These are phyloP conservation scores for Raddia distichophylla DNA, from an alignment of 176 grass and related monocot species.

Conservation along the genomic window DNA sequence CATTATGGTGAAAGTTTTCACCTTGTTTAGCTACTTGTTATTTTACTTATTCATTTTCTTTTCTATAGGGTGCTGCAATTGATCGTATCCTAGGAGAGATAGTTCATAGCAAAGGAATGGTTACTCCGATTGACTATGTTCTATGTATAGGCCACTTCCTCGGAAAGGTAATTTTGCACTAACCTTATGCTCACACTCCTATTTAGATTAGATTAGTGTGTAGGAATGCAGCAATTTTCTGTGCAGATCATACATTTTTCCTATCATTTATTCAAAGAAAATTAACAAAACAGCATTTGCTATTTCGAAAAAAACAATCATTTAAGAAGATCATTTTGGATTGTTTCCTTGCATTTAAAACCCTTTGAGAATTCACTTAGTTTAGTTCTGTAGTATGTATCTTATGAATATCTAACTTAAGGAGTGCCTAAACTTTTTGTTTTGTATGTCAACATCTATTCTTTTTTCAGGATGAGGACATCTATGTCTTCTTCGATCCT, in stretches of 20 bases:
- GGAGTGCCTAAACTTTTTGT: not conserved
- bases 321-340: not conserved
- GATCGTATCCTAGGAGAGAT: slow-evolving; percentile 98
- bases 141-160: slow-evolving; percentile 97
- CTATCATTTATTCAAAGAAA: not conserved
- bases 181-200: not conserved
- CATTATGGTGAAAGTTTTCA: slow-evolving; percentile 7
- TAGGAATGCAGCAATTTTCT: not conserved
- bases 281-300: not conserved
- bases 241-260: not conserved
- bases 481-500: slow-evolving; percentile 97
- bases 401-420: not conserved
- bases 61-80: slow-evolving; percentile 88
- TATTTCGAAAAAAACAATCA: not conserved
- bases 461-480: slow-evolving; percentile 87
- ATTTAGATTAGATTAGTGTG: slow-evolving; percentile 21
- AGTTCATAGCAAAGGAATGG: slow-evolving; percentile 96
- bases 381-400: not conserved
- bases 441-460: slow-evolving; percentile 20
- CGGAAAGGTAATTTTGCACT: slow-evolving; percentile 73
- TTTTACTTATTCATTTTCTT: slow-evolving; percentile 35
- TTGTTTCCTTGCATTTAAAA: not conserved
- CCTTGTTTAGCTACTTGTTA: slow-evolving; percentile 33
- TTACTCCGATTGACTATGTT: slow-evolving; percentile 96
- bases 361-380: slow-evolving; percentile 7